A percentile compares a stretch with the other conserved stretches of the same genome.
phyloP scores from a whole-genome alignment of 257 asterid genomes.

The Ballota nigra region DNA sequence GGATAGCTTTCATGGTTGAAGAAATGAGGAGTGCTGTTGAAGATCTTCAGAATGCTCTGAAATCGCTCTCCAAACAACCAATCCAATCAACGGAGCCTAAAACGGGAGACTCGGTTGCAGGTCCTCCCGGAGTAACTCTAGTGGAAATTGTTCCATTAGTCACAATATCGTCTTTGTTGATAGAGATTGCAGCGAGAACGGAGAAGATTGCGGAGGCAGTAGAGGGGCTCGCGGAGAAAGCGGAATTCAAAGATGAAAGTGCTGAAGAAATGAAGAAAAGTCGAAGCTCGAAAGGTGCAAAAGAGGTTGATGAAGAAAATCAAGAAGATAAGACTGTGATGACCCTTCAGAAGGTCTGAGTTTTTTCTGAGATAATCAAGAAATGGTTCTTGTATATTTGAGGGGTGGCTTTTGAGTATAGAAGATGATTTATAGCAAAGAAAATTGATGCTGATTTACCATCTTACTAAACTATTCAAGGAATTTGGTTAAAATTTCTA shows the following conservation, averaged over 20 bases:
- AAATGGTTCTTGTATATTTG: neutral
- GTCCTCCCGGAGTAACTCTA: conserved; percentile 27
- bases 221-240: conserved; percentile 48
- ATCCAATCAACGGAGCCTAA: conserved; percentile 18
- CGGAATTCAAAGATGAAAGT: conserved; percentile 45
- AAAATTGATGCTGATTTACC: conserved; percentile 12
- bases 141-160: conserved; percentile 55
- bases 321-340: conserved; percentile 31
- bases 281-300: conserved; percentile 15
- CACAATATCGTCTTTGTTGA: conserved; percentile 52
- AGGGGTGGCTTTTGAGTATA: neutral
- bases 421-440: conserved; percentile 23
- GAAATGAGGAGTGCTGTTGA: conserved; percentile 57
- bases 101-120: conserved; percentile 18
- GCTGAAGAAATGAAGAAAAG: conserved; percentile 31
- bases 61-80: conserved; percentile 40
- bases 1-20: conserved; percentile 39
- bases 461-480: conserved; percentile 2
- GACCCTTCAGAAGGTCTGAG: conserved; percentile 46
- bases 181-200: conserved; percentile 64
- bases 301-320: conserved; percentile 21
- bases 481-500: neutral
- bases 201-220: conserved; percentile 47
- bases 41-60: conserved; percentile 51
- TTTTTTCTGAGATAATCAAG: conserved; percentile 1